Evolutionary conservation across 2,329 filamentous ascomycete genomes (phyloP), one percentile per base, ranked within the genome.

Genomic region (Septoria linicola): DNA sequence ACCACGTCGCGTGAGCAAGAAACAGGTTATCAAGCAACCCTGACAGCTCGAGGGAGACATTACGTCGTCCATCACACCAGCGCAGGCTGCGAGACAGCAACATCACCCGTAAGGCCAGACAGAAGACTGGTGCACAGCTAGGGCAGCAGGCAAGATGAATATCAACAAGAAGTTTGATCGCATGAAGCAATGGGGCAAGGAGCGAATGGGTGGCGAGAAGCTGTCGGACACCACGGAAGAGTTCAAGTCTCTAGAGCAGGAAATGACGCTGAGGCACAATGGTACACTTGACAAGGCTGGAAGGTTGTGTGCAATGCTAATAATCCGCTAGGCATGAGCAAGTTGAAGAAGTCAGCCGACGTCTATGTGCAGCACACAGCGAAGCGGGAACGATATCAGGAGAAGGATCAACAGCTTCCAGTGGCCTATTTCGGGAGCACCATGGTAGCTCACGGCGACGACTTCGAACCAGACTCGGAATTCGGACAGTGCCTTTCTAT

Each of bases 181-280:
- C 67, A 85, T 95, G 77, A 95, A 92, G 77, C 92, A 97, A 85
- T 97, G 92, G 92, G 89, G 91, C 31, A 89, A 89, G 62, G 92
- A 97, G 76, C 89, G 91, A 74, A 96, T 97, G 88, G 92, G 92
- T 63, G 83, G 82, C 59, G 91, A 96, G 73, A 81, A 85, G 73
- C 93, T 90, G 75, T 96, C 92, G 8, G 83, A 79, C 68, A 83
- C 89, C 58, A 87, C 89, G 0, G 90, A 97, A 45, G 87, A 96
- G 66, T 97, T 97, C 80, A 95, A 88, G 74, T 81, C 82, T 54
- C 75, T 97, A 63, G 91, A 97, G 73, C 78, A 82, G 49, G 92
- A 97, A 73, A 97, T 97, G 90, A 79, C 81, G 51, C 77, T 96
- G 64, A 83, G 92, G 58, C 85, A 95, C 60, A 88, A 96, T 60